A percentile compares a stretch with the other conserved stretches of the same genome.
Conservation (phyloP, 495 filamentous ascomycete genomes). For the Penicillium desertorum region DNA sequence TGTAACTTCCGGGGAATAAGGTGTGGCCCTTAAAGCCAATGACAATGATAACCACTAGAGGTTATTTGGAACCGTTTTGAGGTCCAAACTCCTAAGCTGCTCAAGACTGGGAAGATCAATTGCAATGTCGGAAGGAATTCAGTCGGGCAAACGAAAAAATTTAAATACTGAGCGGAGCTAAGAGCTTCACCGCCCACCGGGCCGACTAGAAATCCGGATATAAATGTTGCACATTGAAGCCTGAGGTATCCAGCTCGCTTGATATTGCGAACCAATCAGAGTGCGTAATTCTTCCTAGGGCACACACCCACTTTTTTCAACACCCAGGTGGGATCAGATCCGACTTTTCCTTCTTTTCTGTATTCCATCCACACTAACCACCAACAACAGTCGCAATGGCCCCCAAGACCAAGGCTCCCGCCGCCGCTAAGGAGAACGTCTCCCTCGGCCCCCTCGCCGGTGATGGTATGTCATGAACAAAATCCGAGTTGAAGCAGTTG, state of each 20-base stretch:
- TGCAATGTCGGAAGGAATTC: conserved; percentile 8
- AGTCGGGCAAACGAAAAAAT: conserved; percentile 27
- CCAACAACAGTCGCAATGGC: conserved; percentile 56
- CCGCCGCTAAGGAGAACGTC: conserved; percentile 89
- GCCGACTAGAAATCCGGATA: conserved; percentile 31
- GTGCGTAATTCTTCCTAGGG: conserved; percentile 32
- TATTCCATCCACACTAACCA: conserved; percentile 48
- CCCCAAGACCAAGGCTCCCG: conserved; percentile 78
- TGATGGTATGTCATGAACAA: conserved; percentile 63
- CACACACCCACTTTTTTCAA: conserved; percentile 46
- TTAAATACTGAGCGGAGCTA: conserved; percentile 37
- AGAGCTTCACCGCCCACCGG: conserved; percentile 34
- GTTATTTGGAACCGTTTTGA: not conserved
- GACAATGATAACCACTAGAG: not conserved
- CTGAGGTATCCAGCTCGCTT: conserved; percentile 38
- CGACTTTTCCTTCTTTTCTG: conserved; percentile 33
- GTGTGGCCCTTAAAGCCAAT: not conserved
- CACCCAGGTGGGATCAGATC: conserved; percentile 12
- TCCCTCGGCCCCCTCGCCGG: conserved; percentile 92
- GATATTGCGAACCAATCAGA: conserved; percentile 34
- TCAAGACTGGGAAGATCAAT: conserved; percentile 22
- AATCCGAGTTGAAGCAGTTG: not conserved
- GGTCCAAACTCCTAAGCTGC: conserved; percentile 3
- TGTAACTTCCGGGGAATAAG: not conserved
- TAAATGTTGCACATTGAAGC: not conserved